Conservation (phyloP, 257 asterid genomes). For the Lycium ferocissimum region DNA sequence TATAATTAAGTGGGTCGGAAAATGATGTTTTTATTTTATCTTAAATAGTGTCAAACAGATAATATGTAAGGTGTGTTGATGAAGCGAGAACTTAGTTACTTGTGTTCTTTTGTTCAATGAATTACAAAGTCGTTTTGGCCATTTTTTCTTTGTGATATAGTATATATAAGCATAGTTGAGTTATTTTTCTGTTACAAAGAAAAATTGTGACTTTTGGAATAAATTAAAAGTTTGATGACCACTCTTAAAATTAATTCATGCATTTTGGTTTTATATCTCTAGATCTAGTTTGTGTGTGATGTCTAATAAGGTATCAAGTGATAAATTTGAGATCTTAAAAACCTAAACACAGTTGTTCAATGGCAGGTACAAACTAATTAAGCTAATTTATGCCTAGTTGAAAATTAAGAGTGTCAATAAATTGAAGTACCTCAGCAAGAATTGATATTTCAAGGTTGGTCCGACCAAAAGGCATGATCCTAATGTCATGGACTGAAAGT, state of each 20-base stretch:
- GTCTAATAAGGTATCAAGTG: background rate
- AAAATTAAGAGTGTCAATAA: background rate
- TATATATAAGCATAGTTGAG: background rate
- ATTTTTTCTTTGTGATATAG: no score
- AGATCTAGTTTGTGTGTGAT: background rate
- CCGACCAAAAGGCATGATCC: constrained; percentile 62
- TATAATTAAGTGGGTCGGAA: background rate
- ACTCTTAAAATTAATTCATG: background rate
- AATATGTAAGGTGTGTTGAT: background rate
- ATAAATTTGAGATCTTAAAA: background rate
- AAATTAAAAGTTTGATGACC: background rate
- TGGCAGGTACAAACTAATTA: background rate
- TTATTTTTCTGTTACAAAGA: background rate
- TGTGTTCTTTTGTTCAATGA: background rate
- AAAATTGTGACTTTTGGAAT: background rate
- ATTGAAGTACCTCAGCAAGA: constrained; percentile 53
- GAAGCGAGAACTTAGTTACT: background rate
- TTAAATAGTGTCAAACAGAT: no score
- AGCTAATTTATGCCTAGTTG: background rate
- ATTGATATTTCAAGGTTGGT: constrained; percentile 53
- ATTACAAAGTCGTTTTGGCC: no score
- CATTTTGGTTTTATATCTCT: background rate
- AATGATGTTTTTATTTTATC: background rate
- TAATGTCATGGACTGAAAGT: constrained; percentile 52
- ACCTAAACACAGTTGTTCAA: background rate